Conservation (phyloP, 2,329 filamentous ascomycete species). For the Massarina eburnea region DNA sequence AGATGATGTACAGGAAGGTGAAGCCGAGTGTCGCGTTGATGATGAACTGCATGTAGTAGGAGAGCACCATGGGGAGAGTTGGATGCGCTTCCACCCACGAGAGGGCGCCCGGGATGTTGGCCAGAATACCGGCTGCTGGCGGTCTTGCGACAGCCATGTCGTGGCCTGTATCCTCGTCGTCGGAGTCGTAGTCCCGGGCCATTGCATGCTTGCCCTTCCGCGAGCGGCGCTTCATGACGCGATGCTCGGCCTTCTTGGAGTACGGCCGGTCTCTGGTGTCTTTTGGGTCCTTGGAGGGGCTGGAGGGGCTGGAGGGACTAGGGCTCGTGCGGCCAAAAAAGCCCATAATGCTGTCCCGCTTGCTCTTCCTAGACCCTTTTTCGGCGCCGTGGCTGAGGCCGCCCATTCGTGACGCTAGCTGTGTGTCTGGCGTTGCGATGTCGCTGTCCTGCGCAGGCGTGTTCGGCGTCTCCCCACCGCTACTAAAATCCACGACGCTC, state of each 20-base stretch:
- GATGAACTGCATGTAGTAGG: constrained; percentile 65
- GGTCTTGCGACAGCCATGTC: constrained; percentile 2
- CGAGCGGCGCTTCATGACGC: constrained; percentile 39
- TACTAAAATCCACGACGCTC: constrained; percentile 47
- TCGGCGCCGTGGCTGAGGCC: constrained; percentile 23
- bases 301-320: constrained; percentile 43
- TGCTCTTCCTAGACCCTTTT: constrained; percentile 25
- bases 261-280: constrained; percentile 32
- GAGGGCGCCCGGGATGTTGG: constrained; percentile 54
- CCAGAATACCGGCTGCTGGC: constrained; percentile 8
- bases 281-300: constrained; percentile 15
- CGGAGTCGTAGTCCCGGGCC: constrained; percentile 29
- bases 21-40: constrained; percentile 67
- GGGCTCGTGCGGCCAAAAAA: constrained; percentile 26
- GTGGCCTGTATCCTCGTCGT: constrained; percentile 14
- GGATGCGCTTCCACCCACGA: constrained; percentile 66
- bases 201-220: constrained; percentile 25
- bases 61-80: constrained; percentile 65
- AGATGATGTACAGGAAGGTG: constrained; percentile 65
- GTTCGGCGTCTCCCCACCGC: constrained; percentile 53
- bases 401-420: constrained; percentile 32
- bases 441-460: constrained; percentile 49
- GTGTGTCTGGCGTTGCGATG: constrained; percentile 45
- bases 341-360: constrained; percentile 35
- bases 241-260: constrained; percentile 43